Evolutionary conservation across 768 basidiomycete genomes (phyloP).

Genomic region (Plicaturopsis crispa): DNA sequence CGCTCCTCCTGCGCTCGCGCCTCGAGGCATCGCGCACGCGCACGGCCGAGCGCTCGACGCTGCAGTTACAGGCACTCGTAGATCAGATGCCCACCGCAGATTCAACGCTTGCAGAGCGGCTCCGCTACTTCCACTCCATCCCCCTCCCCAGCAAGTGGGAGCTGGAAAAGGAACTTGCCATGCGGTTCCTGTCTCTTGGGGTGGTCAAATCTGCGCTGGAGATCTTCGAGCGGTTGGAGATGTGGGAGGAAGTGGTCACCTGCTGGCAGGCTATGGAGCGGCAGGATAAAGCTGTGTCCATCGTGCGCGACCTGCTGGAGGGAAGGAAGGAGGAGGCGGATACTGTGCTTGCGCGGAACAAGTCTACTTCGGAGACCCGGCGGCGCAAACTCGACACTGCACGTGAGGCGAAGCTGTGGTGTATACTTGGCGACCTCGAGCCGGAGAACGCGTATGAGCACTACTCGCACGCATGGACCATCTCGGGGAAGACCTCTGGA

Average conservation of each 20-base stretch:
- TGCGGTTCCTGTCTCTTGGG: slow-evolving; percentile 76
- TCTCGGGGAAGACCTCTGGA: slow-evolving; percentile 76
- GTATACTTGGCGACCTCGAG: slow-evolving; percentile 89
- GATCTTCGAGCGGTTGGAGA: slow-evolving; percentile 90
- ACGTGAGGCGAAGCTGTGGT: slow-evolving; percentile 90
- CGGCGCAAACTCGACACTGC: slow-evolving; percentile 48
- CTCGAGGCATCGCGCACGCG: slow-evolving; percentile 84
- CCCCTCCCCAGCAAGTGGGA: slow-evolving; percentile 90
- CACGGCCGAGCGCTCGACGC: slow-evolving; percentile 85
- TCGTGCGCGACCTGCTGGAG: slow-evolving; percentile 82
- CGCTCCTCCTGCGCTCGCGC: slow-evolving; percentile 85
- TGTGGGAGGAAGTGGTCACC: slow-evolving; percentile 96
- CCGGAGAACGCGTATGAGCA: slow-evolving; percentile 59
- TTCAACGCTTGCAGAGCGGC: slow-evolving; percentile 62
- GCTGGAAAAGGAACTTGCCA: slow-evolving; percentile 84
- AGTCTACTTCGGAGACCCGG: slow-evolving; percentile 33
- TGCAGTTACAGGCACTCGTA: slow-evolving; percentile 92
- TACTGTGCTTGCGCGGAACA: slow-evolving; percentile 53
- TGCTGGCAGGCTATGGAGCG: slow-evolving; percentile 82
- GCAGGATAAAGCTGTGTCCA: slow-evolving; percentile 65
- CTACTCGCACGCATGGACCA: slow-evolving; percentile 78
- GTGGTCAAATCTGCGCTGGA: slow-evolving; percentile 86
- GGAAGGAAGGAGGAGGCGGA: slow-evolving; percentile 84
- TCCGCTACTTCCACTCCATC: slow-evolving; percentile 75
- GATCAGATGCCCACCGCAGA: slow-evolving; percentile 95